phyloP scores from a whole-genome alignment of 495 filamentous ascomycete species.

The Collariella sp. region DNA sequence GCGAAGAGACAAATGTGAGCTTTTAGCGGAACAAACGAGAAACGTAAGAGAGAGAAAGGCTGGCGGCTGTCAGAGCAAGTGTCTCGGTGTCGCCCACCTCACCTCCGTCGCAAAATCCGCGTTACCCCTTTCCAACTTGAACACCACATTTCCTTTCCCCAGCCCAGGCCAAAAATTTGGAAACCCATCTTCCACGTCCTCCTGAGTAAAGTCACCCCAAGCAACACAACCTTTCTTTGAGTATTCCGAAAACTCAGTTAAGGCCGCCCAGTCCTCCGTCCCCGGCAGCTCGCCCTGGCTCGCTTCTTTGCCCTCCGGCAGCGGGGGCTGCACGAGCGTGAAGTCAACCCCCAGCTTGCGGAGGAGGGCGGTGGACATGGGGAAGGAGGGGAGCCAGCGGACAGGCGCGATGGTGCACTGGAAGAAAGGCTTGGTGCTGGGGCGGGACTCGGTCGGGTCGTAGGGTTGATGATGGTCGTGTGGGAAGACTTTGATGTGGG shows the following conservation, averaged over 20 bases:
- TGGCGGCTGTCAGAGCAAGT: not conserved
- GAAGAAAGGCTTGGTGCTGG: constrained; percentile 34
- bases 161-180: constrained; percentile 42
- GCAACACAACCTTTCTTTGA: constrained; percentile 18
- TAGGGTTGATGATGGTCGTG: constrained; percentile 17
- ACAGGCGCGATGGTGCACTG: constrained; percentile 34
- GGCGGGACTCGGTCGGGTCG: constrained; percentile 18
- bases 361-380: constrained; percentile 29
- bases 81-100: constrained; percentile 20
- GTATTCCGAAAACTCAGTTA: constrained; percentile 14
- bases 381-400: constrained; percentile 35
- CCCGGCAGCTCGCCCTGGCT: constrained; percentile 27
- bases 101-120: constrained; percentile 28
- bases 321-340: constrained; percentile 36
- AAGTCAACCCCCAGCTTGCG: constrained; percentile 28
- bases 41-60: not conserved
- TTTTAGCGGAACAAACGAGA: no score
- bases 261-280: constrained; percentile 29
- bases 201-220: constrained; percentile 38
- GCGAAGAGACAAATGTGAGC: no score
- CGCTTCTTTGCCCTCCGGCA: constrained; percentile 28
- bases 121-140: constrained; percentile 36
- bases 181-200: constrained; percentile 16
- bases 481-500: constrained; percentile 39
- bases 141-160: constrained; percentile 35